Evolutionary conservation across 495 filamentous ascomycete genomes (phyloP).

Genomic region (Penicillium silybi): DNA sequence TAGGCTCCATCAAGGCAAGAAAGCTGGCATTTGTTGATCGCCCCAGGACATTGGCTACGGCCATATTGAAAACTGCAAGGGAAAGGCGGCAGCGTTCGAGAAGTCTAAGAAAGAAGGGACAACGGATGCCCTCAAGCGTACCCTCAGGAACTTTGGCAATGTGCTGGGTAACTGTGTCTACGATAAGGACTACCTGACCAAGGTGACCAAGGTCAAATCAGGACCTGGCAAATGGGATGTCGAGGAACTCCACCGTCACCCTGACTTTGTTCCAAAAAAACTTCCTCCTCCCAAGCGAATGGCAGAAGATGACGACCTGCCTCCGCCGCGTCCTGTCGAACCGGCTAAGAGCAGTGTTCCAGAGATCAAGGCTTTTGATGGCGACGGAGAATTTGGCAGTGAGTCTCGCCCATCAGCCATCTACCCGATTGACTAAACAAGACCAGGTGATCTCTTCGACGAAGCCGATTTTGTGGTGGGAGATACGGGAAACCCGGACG

Average conservation of each 20-base stretch:
- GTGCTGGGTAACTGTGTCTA: slow-evolving; percentile 96
- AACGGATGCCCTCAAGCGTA: slow-evolving; percentile 87
- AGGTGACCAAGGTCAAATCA: slow-evolving; percentile 78
- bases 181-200: slow-evolving; percentile 86
- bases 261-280: slow-evolving; percentile 63
- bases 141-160: slow-evolving; percentile 90
- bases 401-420: slow-evolving; percentile 16
- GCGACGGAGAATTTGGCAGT: slow-evolving; percentile 65
- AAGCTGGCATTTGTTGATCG: not conserved
- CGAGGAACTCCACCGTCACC: slow-evolving; percentile 74
- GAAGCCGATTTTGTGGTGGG: slow-evolving; percentile 67
- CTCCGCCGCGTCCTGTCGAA: slow-evolving; percentile 26
- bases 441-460: slow-evolving; percentile 59
- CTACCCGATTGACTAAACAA: slow-evolving; percentile 19
- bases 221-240: slow-evolving; percentile 65
- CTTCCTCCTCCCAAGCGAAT: slow-evolving; percentile 30
- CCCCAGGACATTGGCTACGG: slow-evolving; percentile 86
- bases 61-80: slow-evolving; percentile 90
- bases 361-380: slow-evolving; percentile 25
- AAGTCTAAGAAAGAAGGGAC: slow-evolving; percentile 98
- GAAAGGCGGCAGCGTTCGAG: slow-evolving; percentile 90
- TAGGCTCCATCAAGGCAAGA: slow-evolving; percentile 10
- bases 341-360: slow-evolving; percentile 16
- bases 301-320: slow-evolving; percentile 38
- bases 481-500: slow-evolving; percentile 59